phyloP scores from a whole-genome alignment of 2,329 filamentous ascomycete genomes.

The Colletotrichum gigasporum region DNA sequence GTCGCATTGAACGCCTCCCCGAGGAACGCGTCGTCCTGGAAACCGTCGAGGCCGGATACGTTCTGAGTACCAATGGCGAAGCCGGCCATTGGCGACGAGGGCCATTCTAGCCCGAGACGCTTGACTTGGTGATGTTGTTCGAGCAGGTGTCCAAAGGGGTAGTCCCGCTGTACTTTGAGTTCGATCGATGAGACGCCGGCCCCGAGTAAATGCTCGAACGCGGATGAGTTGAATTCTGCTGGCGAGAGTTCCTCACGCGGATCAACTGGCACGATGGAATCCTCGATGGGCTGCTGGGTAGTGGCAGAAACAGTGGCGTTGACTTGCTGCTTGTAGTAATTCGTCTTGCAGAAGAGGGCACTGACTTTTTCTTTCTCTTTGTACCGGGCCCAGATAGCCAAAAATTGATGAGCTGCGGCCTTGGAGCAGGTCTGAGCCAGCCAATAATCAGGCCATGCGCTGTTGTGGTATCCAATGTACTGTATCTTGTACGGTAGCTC shows the following conservation, averaged over 20 bases:
- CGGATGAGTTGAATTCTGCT: constrained; percentile 44
- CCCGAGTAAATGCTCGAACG: constrained; percentile 44
- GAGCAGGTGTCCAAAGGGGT: constrained; percentile 34
- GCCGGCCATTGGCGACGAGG: constrained; percentile 44
- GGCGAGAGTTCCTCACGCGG: constrained; percentile 29
- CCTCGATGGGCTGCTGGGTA: constrained; percentile 15
- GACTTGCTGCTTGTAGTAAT: constrained; percentile 57
- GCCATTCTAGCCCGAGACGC: constrained; percentile 20
- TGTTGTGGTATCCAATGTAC: constrained; percentile 54
- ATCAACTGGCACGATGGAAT: constrained; percentile 8
- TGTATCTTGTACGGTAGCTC: constrained; percentile 39
- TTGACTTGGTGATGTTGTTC: constrained; percentile 38
- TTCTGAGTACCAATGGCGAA: constrained; percentile 40
- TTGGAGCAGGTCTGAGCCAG: constrained; percentile 45
- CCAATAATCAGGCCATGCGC: constrained; percentile 40
- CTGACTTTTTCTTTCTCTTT: constrained; percentile 37
- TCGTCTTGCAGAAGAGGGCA: constrained; percentile 52
- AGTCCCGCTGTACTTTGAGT: constrained; percentile 33
- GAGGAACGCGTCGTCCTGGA: background rate
- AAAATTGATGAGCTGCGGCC: constrained; percentile 48
- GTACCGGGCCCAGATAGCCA: constrained; percentile 37
- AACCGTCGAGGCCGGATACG: background rate
- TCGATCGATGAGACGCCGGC: constrained; percentile 36
- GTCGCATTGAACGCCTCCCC: constrained; percentile 34
- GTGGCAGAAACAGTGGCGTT: constrained; percentile 45